Evolutionary conservation across 257 asterid species (phyloP).

Genomic region (Solanum etuberosum): DNA sequence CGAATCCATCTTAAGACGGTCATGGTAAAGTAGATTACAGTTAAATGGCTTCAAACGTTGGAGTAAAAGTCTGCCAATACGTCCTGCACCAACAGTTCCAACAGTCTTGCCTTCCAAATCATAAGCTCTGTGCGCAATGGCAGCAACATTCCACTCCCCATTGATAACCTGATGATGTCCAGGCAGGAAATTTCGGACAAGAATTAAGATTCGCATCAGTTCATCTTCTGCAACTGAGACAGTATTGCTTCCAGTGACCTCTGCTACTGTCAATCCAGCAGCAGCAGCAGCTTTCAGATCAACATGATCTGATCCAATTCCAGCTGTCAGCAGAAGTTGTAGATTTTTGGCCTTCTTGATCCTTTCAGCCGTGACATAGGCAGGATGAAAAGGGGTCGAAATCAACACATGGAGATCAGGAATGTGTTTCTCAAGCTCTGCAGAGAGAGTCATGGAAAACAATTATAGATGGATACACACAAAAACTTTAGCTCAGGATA

Average conservation of each 20-base stretch:
- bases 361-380: slow-evolving; percentile 93
- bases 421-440: slow-evolving; percentile 95
- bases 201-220: slow-evolving; percentile 94
- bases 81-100: slow-evolving; percentile 98
- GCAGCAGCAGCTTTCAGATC: slow-evolving; percentile 97
- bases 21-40: slow-evolving; percentile 85
- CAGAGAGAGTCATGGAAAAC: neutral
- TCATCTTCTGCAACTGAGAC: slow-evolving; percentile 99
- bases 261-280: slow-evolving; percentile 94
- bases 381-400: slow-evolving; percentile 96
- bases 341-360: slow-evolving; percentile 85
- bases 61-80: slow-evolving; percentile 72
- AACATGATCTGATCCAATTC: slow-evolving; percentile 92
- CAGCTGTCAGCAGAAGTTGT: slow-evolving; percentile 88
- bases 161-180: slow-evolving; percentile 77
- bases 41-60: slow-evolving; percentile 93
- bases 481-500: neutral
- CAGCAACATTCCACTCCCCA: slow-evolving; percentile 96
- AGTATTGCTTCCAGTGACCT: slow-evolving; percentile 90
- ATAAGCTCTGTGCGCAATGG: slow-evolving; percentile 76
- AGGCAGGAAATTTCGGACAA: slow-evolving; percentile 79
- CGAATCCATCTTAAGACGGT: slow-evolving; percentile 65
- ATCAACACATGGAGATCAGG: slow-evolving; percentile 91
- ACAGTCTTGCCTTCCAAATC: slow-evolving; percentile 99
- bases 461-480: neutral